Evolutionary conservation across 768 basidiomycete genomes (phyloP), one percentile per base, ranked within the genome.

Genomic region (Macrolepiota albuminosa): DNA sequence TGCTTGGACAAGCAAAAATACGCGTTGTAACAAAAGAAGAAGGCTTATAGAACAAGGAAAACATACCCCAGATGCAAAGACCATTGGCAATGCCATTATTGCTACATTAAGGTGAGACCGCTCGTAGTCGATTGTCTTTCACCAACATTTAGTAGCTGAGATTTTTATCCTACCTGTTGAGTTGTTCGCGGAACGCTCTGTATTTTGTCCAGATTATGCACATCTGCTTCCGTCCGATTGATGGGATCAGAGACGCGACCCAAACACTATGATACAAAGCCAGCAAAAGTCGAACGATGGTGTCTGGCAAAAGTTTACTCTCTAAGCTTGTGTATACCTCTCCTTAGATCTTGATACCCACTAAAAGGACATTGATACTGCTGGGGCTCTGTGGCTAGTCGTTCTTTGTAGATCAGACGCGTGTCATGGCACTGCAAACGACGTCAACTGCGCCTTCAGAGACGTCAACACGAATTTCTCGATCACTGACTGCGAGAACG

Each of bases 391-490:
- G 14, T 48, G 48, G 4, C 48, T 33, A 6, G 16, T 31, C 2
- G 29, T 34, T 55, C 14, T 18, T 6, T n/a, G 39, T 33, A n/a
- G 24, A 39, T 24, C 26, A 14, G 31, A 37, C 55, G 45, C 55
- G 55, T 56, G 26, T 6, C 1, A 56, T 56, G 55, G 14, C 43
- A 1, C n/a, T 46, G 21, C 43, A 9, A 43, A 34, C 34, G 49
- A 50, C 33, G 5, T 36, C n/a, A 18, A 50, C n/a, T 13, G 63
- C 71, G 1, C 81, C 81, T 14, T 86, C 85, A 47, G 84, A 85
- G 62, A 69, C 82, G 16, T 84, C 84, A 42, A 75, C 80, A 57
- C 84, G 83, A 43, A 69, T 84, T 24, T 73, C 83, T 49, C 75
- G 81, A 11, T 75, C 78, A 16, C 70, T 75, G 42, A 73, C 75